Evolutionary conservation across 2,329 filamentous ascomycete species (phyloP).

Genomic region (Lachnellula occidentalis): DNA sequence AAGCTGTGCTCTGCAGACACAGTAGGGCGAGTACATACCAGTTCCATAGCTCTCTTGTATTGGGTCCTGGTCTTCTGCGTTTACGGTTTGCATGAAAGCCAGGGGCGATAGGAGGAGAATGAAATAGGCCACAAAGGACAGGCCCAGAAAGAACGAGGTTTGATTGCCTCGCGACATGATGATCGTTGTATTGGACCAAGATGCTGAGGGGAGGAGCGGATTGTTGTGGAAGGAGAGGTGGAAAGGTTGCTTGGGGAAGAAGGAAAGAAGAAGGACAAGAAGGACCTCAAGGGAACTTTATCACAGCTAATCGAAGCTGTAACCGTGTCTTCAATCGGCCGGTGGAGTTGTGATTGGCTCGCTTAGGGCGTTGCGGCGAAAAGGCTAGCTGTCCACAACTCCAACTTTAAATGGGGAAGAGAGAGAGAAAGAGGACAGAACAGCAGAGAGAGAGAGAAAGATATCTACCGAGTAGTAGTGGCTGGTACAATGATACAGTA

Average conservation of each 20-base stretch:
- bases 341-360: slow-evolving; percentile 19
- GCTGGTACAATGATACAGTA: no score
- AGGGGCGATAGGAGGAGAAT: slow-evolving; percentile 83
- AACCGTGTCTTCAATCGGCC: slow-evolving; percentile 14
- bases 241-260: slow-evolving; percentile 8
- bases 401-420: no score
- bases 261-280: neutral
- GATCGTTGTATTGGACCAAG: slow-evolving; percentile 21
- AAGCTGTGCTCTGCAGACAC: neutral
- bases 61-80: slow-evolving; percentile 63
- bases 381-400: neutral
- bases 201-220: slow-evolving; percentile 14
- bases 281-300: slow-evolving; percentile 7
- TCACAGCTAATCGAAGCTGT: neutral
- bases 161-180: slow-evolving; percentile 56
- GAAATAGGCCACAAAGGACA: slow-evolving; percentile 90
- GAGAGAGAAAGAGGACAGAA: no score
- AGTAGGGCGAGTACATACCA: slow-evolving; percentile 34
- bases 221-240: slow-evolving; percentile 6
- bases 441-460: no score
- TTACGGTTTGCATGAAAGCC: slow-evolving; percentile 71
- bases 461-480: no score
- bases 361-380: slow-evolving; percentile 7
- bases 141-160: slow-evolving; percentile 68
- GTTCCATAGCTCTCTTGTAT: slow-evolving; percentile 71